Evolutionary conservation across 2,329 filamentous ascomycete species (phyloP).

Genomic region (Botryotinia globosa): DNA sequence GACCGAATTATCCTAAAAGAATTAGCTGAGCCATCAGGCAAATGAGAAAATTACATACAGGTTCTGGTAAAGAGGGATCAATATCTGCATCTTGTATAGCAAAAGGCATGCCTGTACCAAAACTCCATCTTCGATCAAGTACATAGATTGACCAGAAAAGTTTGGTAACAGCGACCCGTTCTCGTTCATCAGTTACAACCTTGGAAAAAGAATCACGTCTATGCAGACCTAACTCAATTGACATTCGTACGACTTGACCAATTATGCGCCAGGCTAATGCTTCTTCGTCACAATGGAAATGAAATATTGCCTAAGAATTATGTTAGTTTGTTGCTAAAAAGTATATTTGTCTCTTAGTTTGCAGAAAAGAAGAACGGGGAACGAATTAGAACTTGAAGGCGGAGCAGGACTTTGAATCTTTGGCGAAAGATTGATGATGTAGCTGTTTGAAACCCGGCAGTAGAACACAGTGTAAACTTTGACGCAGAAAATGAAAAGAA

Average conservation of each 20-base stretch:
- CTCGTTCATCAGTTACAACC: constrained; percentile 64
- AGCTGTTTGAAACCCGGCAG: background rate
- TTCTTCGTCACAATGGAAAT: constrained; percentile 85
- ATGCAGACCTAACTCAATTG: constrained; percentile 79
- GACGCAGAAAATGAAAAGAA: background rate
- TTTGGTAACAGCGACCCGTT: constrained; percentile 64
- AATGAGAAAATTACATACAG: constrained; percentile 54
- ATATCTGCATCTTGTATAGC: constrained; percentile 83
- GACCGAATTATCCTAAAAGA: constrained; percentile 27
- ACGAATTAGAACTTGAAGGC: background rate
- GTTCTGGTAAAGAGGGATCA: constrained; percentile 73
- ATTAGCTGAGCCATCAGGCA: constrained; percentile 21
- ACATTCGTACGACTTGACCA: constrained; percentile 76
- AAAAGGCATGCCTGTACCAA: constrained; percentile 85
- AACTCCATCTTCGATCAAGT: constrained; percentile 82
- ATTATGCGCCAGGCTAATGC: constrained; percentile 83
- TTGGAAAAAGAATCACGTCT: constrained; percentile 68
- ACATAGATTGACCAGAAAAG: constrained; percentile 87
- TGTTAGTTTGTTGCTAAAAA: constrained; percentile 43
- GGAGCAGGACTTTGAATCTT: background rate
- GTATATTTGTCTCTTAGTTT: background rate
- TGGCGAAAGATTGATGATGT: background rate
- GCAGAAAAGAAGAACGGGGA: background rate
- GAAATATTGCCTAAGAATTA: constrained; percentile 61
- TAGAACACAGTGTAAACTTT: background rate